Base-by-base conservation (phyloP, 2,329 filamentous ascomycete genomes). In the Kalaharituber pfeilii region DNA sequence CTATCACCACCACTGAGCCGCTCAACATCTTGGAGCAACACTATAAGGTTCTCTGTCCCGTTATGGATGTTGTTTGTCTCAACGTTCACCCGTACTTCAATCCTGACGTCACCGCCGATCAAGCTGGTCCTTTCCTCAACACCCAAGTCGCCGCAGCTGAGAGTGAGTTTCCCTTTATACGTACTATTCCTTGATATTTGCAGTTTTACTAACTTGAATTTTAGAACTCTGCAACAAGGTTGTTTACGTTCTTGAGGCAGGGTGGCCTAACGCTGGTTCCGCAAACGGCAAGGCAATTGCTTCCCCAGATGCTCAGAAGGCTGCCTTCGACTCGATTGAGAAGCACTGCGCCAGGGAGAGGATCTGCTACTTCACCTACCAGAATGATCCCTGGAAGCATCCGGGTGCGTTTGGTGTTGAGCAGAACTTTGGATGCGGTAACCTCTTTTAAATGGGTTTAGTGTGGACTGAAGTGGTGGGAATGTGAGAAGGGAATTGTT, bases 71-170 rank as follows among this genome's bases (percentile, higher is more conserved):
- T 58, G 76, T 86, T 33, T 84, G 82, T 69, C 80, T 79, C 70
- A 94, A 95, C 76, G 80, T 93, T 65, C 88, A 96, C 73, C 81
- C 88, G 62, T 95, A 84, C 82, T 96, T 95, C 82, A 93, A 93
- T 75, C 67, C 78, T 47, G 72, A 76, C 56, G 75, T 81, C 60
- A 66, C 70, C 24, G 77, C 87, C 57, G 65, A 70, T 3, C 65
- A 76, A 51, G 87, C 88, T 53, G 89, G 89, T 67, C 67, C 72
- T 52, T 95, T 95, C 68, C 84, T 88, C 63, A 71, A 74, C 61
- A 66, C 73, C 63, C 81, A 94, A 75, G 77, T 94, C 60, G 71
- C 78, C 49, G 73, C 84, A 60, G 80, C 94, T 59, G 71, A 79
- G 67, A 67, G 69, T 47, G 62, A 72, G 56, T 18, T n/a, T 20